Evolutionary conservation across 352 stramenopile species (phyloP), one percentile per base, ranked within the genome.

Genomic region (Globisporangium paroecandrum): DNA sequence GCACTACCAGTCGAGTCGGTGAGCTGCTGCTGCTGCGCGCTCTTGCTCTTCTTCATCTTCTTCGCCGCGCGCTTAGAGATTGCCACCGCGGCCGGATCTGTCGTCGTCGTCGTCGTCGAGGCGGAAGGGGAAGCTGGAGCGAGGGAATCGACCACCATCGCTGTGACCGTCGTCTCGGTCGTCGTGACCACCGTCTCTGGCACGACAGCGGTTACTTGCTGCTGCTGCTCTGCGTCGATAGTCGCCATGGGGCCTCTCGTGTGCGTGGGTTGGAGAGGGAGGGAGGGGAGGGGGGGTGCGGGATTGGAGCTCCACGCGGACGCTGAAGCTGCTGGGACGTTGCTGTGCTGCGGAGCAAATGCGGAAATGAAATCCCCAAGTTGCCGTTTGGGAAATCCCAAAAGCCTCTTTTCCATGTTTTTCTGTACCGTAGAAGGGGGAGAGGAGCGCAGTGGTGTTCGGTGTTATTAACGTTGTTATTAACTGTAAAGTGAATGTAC

Each of bases 51-150:
- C 49, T 79, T 77, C 27, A 47, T 53, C 53, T 77, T 78, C 65
- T 81, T 81, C 5, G 68, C 68, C 9, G 66, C 62, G 66, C 75
- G 72, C 43, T 81, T 81, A 15, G 68, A 41, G 27, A 62, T 38
- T 9, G 65, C 27, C 22, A 62, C 47, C 0, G 58, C 54, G 5
- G 54, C 56, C 29, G 10, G 32, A 38, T 62, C 56, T 27, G 15
- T 24, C 22, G 49, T 29, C 49, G 49, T 22, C 24, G 51, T 20
- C 29, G 15, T 20, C 5, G 36, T 41, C 9, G 34, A 13, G 9
- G 34, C 8, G 9, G 41, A 49, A 49, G 41, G 7, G 15, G 55
- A 46, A 22, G n/a, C 27, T 1, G 47, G 15, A 9, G 32, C n/a
- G 22, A 15, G 15, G 62, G 32, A 18, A 13, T 49, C 56, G 20